Evolutionary conservation across 2,329 filamentous ascomycete species (phyloP).

Genomic region (Paraphoma chrysanthemicola): DNA sequence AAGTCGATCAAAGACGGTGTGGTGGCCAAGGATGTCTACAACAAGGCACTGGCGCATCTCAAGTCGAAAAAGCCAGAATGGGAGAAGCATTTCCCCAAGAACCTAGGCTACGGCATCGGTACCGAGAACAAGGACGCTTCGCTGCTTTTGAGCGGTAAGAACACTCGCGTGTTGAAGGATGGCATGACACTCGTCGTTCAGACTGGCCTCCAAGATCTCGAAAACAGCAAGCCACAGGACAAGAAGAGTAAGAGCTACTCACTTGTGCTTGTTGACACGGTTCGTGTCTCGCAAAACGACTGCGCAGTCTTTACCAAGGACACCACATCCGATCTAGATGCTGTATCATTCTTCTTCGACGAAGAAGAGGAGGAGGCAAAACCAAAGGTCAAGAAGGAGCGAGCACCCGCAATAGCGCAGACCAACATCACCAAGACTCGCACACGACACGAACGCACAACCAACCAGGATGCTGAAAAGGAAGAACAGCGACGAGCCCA

Average conservation of each 20-base stretch:
- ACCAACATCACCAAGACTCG: constrained; percentile 96
- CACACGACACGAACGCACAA: constrained; percentile 86
- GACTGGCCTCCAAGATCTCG: constrained; percentile 87
- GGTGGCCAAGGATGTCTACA: constrained; percentile 86
- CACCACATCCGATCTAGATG: constrained; percentile 88
- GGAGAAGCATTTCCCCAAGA: constrained; percentile 93
- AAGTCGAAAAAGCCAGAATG: constrained; percentile 92
- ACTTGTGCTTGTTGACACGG: constrained; percentile 88
- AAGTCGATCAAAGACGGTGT: constrained; percentile 90
- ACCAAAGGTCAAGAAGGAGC: constrained; percentile 84
- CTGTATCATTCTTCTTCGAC: constrained; percentile 98
- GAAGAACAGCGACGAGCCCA: constrained; percentile 88
- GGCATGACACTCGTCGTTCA: constrained; percentile 96
- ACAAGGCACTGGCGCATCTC: constrained; percentile 80
- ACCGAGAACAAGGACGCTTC: constrained; percentile 88
- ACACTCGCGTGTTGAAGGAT: constrained; percentile 81
- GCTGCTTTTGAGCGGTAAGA: constrained; percentile 87
- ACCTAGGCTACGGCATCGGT: constrained; percentile 88
- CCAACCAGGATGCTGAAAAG: constrained; percentile 86
- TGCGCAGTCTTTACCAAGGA: constrained; percentile 92
- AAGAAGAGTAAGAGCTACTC: constrained; percentile 91
- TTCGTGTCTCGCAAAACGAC: constrained; percentile 81
- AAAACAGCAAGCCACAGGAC: constrained; percentile 85
- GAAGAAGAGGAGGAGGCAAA: constrained; percentile 89
- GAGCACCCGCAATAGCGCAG: constrained; percentile 85